Percentiles rank a stretch among this genome's conserved stretches.
These are phyloP conservation scores for Tulasnella calospora DNA, from an alignment of 768 basidiomycete genomes.

Conservation along the genomic window DNA sequence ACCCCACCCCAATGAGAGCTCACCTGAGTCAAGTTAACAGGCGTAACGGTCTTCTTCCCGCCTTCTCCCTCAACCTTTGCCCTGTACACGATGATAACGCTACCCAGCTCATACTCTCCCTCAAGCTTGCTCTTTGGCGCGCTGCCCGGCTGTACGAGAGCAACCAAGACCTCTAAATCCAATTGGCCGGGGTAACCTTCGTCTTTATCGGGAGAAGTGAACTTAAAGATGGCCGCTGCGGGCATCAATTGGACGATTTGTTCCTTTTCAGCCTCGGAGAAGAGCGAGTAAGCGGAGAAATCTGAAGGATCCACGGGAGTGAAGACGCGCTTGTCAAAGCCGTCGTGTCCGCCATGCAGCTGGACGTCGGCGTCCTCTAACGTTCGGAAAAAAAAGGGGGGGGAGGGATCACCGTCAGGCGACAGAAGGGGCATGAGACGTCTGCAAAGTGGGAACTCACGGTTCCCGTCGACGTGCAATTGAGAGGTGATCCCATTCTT, in stretches of 20 bases:
- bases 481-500: constrained; percentile 50
- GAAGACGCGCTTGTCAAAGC: constrained; percentile 59
- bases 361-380: constrained; percentile 45
- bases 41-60: constrained; percentile 50
- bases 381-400: neutral
- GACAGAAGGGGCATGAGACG: neutral
- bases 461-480: constrained; percentile 44
- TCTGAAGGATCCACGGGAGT: constrained; percentile 39
- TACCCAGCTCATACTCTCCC: constrained; percentile 52
- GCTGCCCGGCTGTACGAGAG: constrained; percentile 42
- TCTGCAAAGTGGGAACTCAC: constrained; percentile 31
- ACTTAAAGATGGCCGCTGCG: constrained; percentile 50
- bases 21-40: constrained; percentile 73
- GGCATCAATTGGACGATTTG: constrained; percentile 40
- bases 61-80: constrained; percentile 50
- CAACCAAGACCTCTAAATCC: constrained; percentile 53
- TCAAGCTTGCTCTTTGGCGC: constrained; percentile 30
- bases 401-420: too few species aligned
- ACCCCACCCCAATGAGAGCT: constrained; percentile 22
- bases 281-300: constrained; percentile 40
- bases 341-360: constrained; percentile 65
- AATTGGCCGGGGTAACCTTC: constrained; percentile 66
- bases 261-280: constrained; percentile 50
- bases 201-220: constrained; percentile 59
- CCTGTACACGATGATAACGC: constrained; percentile 62